Base-by-base conservation (phyloP, 208 protist species). In the Herpetomonas muscarum region DNA sequence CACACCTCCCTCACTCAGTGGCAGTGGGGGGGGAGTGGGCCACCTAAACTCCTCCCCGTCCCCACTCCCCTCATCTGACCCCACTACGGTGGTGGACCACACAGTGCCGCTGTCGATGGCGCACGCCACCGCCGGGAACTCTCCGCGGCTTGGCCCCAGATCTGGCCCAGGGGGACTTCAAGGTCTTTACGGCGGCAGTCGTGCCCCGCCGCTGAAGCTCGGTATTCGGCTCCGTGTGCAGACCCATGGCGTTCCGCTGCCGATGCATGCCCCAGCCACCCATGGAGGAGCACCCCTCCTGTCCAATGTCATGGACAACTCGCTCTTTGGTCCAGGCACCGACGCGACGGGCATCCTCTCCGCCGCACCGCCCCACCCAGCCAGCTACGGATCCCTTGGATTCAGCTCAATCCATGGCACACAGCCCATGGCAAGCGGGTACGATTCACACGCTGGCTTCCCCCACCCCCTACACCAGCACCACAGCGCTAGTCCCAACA, bases 51-150 rank as follows among this genome's bases (percentile, higher is more conserved):
- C 6, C 6, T 13, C 34, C 6, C 9, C 34, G 13, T 6, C 34
- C 34, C 34, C 34, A 6, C 9, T 39, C 9, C 9, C 6, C 34
- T 13, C 34, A 6, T 17, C 34, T 13, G 34, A 6, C 13, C 9
- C 34, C 34, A 13, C 13, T 13, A 53, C n/a, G 21, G 42, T 72
- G 19, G 15, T 66, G 4, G 66, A 72, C 37, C 25, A 32, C 30
- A 44, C 55, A 3, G 51, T 72, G 37, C 37, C 45, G 3, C 58
- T 72, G 21, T 45, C 10, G 31, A 72, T 58, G 25, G 52, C 66
- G 4, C 9, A 6, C 34, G 34, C 9, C 34, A 13, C 34, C 34
- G 34, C 9, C 34, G 34, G 34, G 13, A 39, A 39, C 34, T 39
- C 34, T 6, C 34, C 34, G 34, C 13, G 9, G 34, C 13, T 39